Evolutionary conservation across 1,139 yeast species (phyloP).

Genomic region (Meyerozyma athensensis): DNA sequence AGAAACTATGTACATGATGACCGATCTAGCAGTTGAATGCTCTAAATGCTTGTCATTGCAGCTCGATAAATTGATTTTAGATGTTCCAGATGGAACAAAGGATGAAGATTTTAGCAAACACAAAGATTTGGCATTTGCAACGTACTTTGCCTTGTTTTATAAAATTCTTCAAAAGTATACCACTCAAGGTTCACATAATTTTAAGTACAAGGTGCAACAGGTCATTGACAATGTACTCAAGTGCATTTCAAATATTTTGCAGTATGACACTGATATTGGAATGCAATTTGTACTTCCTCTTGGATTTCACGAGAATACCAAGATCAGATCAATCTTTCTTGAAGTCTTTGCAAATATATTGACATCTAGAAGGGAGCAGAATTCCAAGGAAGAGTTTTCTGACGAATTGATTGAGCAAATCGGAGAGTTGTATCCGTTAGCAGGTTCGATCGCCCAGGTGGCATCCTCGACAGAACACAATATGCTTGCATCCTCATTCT

Average conservation of each 20-base stretch:
- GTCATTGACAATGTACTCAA: constrained; percentile 65
- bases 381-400: constrained; percentile 23
- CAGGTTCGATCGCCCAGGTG: constrained; percentile 60
- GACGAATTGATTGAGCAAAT: constrained; percentile 20
- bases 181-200: constrained; percentile 21
- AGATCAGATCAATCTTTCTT: constrained; percentile 66
- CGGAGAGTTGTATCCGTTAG: constrained; percentile 23
- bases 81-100: constrained; percentile 56
- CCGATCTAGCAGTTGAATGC: constrained; percentile 66
- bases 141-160: constrained; percentile 66
- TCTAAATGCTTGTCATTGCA: constrained; percentile 54
- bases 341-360: constrained; percentile 70
- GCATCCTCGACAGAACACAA: constrained; percentile 52
- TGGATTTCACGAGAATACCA: constrained; percentile 66
- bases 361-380: constrained; percentile 32
- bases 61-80: constrained; percentile 53
- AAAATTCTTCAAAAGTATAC: constrained; percentile 65
- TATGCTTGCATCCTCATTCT: constrained; percentile 60
- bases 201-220: constrained; percentile 49
- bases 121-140: constrained; percentile 63
- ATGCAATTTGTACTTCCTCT: constrained; percentile 71
- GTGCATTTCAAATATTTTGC: constrained; percentile 64
- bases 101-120: constrained; percentile 54
- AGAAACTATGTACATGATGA: constrained; percentile 51
- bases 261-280: constrained; percentile 74